Evolutionary conservation across 208 protist genomes (phyloP), one percentile per base, ranked within the genome.

Genomic region (Acanthamoeba sp.): DNA sequence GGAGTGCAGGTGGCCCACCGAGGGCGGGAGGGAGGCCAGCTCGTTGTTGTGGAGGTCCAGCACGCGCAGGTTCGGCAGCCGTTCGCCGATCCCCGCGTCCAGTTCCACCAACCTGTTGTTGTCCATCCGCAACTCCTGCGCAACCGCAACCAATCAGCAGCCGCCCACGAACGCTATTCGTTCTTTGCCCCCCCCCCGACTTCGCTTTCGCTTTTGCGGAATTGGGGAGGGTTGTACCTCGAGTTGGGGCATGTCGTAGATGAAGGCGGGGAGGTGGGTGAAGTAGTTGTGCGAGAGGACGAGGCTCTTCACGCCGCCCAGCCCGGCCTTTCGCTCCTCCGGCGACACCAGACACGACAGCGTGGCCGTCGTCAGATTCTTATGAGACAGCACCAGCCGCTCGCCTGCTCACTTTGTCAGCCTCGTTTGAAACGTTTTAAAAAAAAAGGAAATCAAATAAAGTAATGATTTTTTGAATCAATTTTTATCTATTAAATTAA

Each of bases 21-120:
- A 85, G 16, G 38, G 76, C n/a, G 76, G 42, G 16, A 85, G 76
- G 7, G 76, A 24, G 27, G 76, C 42, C n/a, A 85, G 76, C 22
- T 85, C 76, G 45, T 85, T 85, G 76, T 57, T 85, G 32, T 85
- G 76, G 12, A 85, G 76, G 48, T 85, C 76, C 6, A 85, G 76
- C 5, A 85, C 32, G 76, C 76, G 76, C 24, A 85, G 76, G 10
- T 85, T 85, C 32, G 76, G 76, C 76, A 85, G 45, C n/a, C 45
- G 20, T n/a, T 85, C 42, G 32, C 76, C 76, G 24, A 85, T 50
- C 22, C 42, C 45, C 42, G 5, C 38, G 76, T 85, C 76, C 14
- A 85, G 38, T 1, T 85, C 76, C 22, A 85, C 45, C 48, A 85
- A 34, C 32, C n/a, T 52, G 32, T 85, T 85, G 76, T 85, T 85